A percentile compares a stretch with the other conserved stretches of the same genome.
phyloP scores from a whole-genome alignment of 768 basidiomycete species.

The Auricularia auricula-judae region DNA sequence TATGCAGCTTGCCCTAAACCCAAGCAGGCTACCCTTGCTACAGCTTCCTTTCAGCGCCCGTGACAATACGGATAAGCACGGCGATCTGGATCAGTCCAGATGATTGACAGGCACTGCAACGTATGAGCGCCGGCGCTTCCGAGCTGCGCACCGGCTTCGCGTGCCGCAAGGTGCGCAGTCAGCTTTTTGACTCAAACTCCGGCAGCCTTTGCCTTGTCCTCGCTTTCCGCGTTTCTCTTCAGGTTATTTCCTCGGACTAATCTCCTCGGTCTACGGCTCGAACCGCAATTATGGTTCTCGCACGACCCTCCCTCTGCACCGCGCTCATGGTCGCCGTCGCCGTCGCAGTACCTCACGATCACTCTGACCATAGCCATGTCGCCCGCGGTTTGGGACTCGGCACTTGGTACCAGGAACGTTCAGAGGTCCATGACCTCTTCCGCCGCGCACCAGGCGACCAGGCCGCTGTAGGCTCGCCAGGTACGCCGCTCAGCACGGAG shows the following conservation, averaged over 20 bases:
- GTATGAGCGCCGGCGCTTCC: too few relatives aligned
- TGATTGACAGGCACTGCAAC: too few relatives aligned
- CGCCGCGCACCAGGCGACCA: constrained; percentile 34
- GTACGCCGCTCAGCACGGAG: constrained; percentile 26
- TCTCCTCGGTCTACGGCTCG: not conserved
- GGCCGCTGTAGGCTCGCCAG: constrained; percentile 47
- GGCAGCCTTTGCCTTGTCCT: too few relatives aligned
- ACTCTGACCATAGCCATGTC: constrained; percentile 9
- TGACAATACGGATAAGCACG: too few relatives aligned
- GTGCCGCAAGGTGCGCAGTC: too few relatives aligned
- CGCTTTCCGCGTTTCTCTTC: not conserved
- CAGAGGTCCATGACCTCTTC: constrained; percentile 55
- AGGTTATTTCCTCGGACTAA: not conserved
- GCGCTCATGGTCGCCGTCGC: not conserved
- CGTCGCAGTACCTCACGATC: not conserved
- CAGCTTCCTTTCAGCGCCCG: too few relatives aligned
- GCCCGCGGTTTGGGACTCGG: constrained; percentile 15
- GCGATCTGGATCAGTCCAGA: too few relatives aligned
- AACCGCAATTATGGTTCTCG: not conserved
- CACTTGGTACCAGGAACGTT: constrained; percentile 50
- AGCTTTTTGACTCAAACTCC: too few relatives aligned
- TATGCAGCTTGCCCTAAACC: too few relatives aligned
- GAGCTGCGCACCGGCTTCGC: too few relatives aligned
- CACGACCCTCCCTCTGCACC: not conserved
- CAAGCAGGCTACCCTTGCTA: too few relatives aligned